Evolutionary conservation across 169 alveolate species (phyloP).

Genomic region (Eimeria necatrix): DNA sequence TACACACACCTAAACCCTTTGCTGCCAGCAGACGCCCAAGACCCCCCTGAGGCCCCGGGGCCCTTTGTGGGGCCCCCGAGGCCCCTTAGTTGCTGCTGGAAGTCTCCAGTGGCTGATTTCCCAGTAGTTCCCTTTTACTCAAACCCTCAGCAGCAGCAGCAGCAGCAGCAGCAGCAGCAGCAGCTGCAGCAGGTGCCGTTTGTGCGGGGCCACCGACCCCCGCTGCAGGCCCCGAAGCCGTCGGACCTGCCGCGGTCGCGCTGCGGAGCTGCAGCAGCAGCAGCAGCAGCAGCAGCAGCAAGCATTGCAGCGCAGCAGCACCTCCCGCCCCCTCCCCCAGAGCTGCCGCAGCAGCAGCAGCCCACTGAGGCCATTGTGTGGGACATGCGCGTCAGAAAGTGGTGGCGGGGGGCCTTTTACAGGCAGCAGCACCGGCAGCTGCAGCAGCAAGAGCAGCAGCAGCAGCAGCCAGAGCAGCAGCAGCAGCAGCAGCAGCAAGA

Average conservation of each 20-base stretch:
- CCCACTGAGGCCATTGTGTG: not conserved
- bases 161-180: conserved; percentile 19
- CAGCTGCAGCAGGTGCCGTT: conserved; percentile 15
- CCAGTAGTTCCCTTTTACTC: not conserved
- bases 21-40: not conserved
- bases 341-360: not conserved
- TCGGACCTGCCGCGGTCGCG: not conserved
- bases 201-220: not conserved
- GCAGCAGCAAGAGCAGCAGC: not conserved
- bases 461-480: not conserved
- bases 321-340: not conserved
- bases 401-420: not conserved
- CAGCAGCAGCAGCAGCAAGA: not conserved
- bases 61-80: not conserved
- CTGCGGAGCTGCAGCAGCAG: not conserved
- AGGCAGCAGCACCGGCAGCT: not conserved
- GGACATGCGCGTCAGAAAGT: not conserved
- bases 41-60: not conserved
- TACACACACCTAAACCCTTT: conserved; percentile 1
- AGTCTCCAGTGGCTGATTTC: not conserved
- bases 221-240: not conserved
- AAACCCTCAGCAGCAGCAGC: conserved; percentile 7
- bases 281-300: conserved; percentile 36
- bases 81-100: not conserved
- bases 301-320: not conserved